Evolutionary conservation across 1,139 yeast species (phyloP), one percentile per base, ranked within the genome.

Genomic region (Taiozyma onychis): DNA sequence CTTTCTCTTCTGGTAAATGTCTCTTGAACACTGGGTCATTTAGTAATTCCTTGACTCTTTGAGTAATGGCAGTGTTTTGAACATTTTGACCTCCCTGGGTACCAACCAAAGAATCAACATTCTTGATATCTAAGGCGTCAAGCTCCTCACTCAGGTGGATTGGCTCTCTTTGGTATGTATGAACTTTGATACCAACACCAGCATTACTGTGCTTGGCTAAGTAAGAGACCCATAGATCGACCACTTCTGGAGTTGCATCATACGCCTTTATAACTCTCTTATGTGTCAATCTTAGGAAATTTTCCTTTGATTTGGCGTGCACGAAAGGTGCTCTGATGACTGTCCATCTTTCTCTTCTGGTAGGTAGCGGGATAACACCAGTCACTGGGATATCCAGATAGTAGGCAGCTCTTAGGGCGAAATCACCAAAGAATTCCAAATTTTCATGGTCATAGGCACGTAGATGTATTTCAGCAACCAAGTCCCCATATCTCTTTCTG

Each of bases 311-410:
- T 67, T 91, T 91, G 49, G 98, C 96, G 65, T 88, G 95, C 35
- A 88, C 97, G 67, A 93, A 93, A 1, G 98, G 98, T 5, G 97
- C 85, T 66, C 86, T 81, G 61, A 87, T 89, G 49, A 93, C 97
- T 0, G 99, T 93, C 88, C 96, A 93, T 59, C 90, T 81, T 69
- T 91, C 95, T 45, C 88, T 81, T 65, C 83, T 85, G 24, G 81
- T 76, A 35, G 87, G 85, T 54, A 84, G 67, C 18, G 89, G 89
- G 43, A 75, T 73, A 13, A 86, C 83, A 1, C 89, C 89, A 35
- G 77, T 75, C 46, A 85, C 80, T 18, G 98, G 97, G 57, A 93
- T 83, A 11, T 95, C 93, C 60, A 93, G 72, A 68, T 87, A 95
- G 66, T 80, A 93, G 0, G 97, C 98, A 0, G 91, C 90, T 69